These are phyloP conservation scores for Penicillium sp. DNA, from an alignment of 2,329 filamentous ascomycete genomes.

Conservation along the genomic window DNA sequence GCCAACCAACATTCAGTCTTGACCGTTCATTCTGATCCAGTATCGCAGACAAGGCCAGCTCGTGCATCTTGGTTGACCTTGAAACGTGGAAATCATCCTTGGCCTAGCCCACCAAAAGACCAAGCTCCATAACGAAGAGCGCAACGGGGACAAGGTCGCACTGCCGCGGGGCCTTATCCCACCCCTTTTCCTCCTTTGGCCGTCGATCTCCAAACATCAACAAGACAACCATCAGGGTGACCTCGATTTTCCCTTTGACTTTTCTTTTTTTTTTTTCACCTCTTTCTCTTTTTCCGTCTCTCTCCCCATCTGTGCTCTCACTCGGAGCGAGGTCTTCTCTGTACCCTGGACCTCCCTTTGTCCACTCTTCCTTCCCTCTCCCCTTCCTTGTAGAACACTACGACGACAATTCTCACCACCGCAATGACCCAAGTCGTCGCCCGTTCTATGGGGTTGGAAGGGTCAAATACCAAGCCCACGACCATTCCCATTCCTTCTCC, in stretches of 20 bases:
- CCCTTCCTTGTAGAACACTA: background rate
- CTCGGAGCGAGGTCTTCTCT: background rate
- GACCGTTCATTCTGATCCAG: no score
- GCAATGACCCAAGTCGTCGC: conserved; percentile 23
- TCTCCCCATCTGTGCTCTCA: no score
- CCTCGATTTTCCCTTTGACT: no score
- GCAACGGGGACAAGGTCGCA: conserved; percentile 1
- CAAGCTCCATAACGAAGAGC: background rate
- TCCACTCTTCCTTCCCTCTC: conserved; percentile 1
- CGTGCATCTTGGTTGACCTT: background rate
- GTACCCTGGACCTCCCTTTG: background rate
- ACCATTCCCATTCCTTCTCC: conserved; percentile 26
- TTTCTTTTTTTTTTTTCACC: no score
- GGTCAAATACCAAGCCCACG: conserved; percentile 18
- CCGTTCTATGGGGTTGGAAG: conserved; percentile 20
- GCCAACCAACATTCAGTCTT: no score
- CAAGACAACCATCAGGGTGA: background rate
- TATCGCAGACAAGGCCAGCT: background rate
- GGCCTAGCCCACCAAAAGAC: background rate
- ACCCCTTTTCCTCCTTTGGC: conserved; percentile 3
- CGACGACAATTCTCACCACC: background rate
- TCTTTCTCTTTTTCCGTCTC: no score
- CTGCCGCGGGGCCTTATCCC: conserved; percentile 9
- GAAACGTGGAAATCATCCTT: background rate
- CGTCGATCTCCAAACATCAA: background rate